Evolutionary conservation across 2,329 filamentous ascomycete genomes (phyloP).

Genomic region (Didymella exigua): DNA sequence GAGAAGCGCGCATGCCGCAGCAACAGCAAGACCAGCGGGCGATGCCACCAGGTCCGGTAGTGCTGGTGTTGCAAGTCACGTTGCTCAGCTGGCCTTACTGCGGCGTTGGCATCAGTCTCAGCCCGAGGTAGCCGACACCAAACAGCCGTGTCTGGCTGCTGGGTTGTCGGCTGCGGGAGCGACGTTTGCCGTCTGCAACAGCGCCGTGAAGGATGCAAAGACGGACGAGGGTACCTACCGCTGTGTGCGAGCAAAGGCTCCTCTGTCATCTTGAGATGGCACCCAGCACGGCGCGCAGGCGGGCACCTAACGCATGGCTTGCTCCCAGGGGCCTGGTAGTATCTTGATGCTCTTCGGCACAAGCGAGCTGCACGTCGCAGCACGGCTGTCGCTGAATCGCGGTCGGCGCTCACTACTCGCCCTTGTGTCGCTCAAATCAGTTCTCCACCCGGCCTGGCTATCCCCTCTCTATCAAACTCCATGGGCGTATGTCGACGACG

Average conservation of each 20-base stretch:
- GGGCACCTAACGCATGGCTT: slow-evolving; percentile 26
- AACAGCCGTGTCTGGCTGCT: slow-evolving; percentile 1
- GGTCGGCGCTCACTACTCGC: slow-evolving; percentile 25
- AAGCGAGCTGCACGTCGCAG: slow-evolving; percentile 32
- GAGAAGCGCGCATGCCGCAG: slow-evolving; percentile 29
- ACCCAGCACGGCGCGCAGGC: slow-evolving; percentile 30
- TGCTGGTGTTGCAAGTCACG: slow-evolving; percentile 31
- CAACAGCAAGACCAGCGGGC: slow-evolving; percentile 3
- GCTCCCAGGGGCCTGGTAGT: slow-evolving; percentile 34
- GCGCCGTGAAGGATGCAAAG: slow-evolving; percentile 14
- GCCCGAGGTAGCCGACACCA: neutral
- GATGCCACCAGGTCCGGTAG: slow-evolving; percentile 6
- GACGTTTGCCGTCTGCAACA: slow-evolving; percentile 32
- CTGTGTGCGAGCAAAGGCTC: slow-evolving; percentile 22
- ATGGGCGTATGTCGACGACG: slow-evolving; percentile 4
- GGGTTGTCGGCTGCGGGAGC: slow-evolving; percentile 18
- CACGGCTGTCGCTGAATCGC: slow-evolving; percentile 23
- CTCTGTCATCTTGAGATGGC: slow-evolving; percentile 20
- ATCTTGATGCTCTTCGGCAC: slow-evolving; percentile 18
- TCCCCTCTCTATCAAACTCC: slow-evolving; percentile 10
- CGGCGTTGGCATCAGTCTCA: slow-evolving; percentile 1
- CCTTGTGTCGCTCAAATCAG: slow-evolving; percentile 25
- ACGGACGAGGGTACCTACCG: slow-evolving; percentile 14
- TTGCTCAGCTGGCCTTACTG: slow-evolving; percentile 21
- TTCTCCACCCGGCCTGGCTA: slow-evolving; percentile 7